Evolutionary conservation across 2,329 filamentous ascomycete genomes (phyloP).

Genomic region (Aureobasidium sp.): DNA sequence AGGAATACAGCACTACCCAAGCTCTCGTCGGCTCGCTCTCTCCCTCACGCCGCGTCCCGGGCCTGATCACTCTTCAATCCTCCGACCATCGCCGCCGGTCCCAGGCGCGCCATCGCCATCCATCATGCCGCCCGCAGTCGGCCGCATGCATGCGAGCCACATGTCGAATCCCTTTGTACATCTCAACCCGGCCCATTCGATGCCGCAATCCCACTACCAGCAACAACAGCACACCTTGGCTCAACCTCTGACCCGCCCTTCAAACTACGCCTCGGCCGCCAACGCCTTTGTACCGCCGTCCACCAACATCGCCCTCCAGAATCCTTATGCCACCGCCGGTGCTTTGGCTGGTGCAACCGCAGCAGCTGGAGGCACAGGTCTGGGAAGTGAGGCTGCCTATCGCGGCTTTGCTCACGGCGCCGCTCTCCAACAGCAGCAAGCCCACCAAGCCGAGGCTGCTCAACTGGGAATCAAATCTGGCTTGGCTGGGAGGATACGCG

Average conservation of each 20-base stretch:
- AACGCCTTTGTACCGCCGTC: constrained; percentile 38
- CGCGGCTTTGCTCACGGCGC: constrained; percentile 78
- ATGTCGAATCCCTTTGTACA: constrained; percentile 54
- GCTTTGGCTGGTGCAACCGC: constrained; percentile 15
- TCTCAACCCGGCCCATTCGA: constrained; percentile 44
- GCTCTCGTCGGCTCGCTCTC: no score
- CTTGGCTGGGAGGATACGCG: constrained; percentile 74
- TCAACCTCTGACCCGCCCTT: constrained; percentile 58
- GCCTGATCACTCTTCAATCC: no score
- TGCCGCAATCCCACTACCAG: constrained; percentile 40
- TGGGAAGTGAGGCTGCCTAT: constrained; percentile 79
- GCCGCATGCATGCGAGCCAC: constrained; percentile 52
- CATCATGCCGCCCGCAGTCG: constrained; percentile 53
- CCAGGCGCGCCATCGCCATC: neutral
- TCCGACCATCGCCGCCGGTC: neutral
- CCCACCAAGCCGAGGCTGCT: constrained; percentile 34
- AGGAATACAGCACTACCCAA: no score
- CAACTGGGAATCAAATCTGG: constrained; percentile 47
- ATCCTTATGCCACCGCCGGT: constrained; percentile 19
- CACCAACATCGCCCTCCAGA: constrained; percentile 47
- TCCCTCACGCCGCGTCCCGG: no score
- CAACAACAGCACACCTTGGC: constrained; percentile 31
- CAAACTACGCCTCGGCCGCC: constrained; percentile 56
- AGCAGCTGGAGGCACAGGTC: constrained; percentile 50
- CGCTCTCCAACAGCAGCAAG: constrained; percentile 42